These are phyloP conservation scores for Colletotrichum orbiculare DNA, from an alignment of 2,329 filamentous ascomycete genomes.

Conservation along the genomic window DNA sequence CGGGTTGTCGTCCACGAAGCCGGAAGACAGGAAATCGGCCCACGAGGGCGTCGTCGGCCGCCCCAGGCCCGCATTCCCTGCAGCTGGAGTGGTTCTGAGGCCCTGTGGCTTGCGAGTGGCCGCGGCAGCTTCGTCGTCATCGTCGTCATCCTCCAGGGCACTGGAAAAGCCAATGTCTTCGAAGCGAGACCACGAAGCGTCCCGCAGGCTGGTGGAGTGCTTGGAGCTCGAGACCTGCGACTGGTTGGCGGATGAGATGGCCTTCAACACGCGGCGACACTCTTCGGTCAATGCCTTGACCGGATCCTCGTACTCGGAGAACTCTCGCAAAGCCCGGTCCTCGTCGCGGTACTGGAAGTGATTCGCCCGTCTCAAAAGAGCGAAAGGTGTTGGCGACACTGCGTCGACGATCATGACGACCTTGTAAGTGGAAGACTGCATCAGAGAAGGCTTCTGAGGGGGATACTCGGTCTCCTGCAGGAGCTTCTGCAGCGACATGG, in stretches of 20 bases:
- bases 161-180: constrained; percentile 93
- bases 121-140: constrained; percentile 67
- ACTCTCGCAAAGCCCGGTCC: constrained; percentile 84
- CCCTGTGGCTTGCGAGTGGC: constrained; percentile 56
- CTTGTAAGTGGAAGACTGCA: constrained; percentile 85
- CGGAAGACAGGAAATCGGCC: constrained; percentile 96
- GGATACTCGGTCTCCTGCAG: constrained; percentile 95
- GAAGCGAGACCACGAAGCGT: constrained; percentile 96
- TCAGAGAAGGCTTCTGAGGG: constrained; percentile 78
- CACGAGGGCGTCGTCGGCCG: constrained; percentile 96
- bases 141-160: constrained; percentile 76
- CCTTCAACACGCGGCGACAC: constrained; percentile 88
- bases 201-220: constrained; percentile 77
- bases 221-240: constrained; percentile 78
- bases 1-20: constrained; percentile 84
- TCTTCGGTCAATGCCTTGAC: constrained; percentile 91
- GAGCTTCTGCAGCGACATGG: constrained; percentile 90
- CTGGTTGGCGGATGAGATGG: constrained; percentile 90
- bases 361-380: constrained; percentile 87
- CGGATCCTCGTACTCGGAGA: constrained; percentile 90
- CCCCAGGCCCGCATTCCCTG: constrained; percentile 73
- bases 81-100: constrained; percentile 74
- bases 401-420: constrained; percentile 97
- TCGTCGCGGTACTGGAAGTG: constrained; percentile 96
- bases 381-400: constrained; percentile 94